These are phyloP conservation scores for Leccinum pachyderme DNA, from an alignment of 1,284 basidiomycete species.

Conservation along the genomic window DNA sequence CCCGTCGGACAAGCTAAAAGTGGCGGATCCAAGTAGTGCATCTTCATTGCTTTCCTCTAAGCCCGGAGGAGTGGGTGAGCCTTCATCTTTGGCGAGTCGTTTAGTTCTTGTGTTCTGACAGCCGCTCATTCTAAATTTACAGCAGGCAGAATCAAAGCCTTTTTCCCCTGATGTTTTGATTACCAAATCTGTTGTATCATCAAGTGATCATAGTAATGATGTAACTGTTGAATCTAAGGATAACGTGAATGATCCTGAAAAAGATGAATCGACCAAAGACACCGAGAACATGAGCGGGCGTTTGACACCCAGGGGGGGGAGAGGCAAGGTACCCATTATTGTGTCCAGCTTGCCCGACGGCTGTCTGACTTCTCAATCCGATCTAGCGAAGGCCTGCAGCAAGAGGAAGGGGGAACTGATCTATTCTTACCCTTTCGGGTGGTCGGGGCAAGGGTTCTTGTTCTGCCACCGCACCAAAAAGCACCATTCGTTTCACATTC, in stretches of 20 bases:
- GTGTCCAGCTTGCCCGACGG: not conserved
- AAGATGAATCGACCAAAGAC: slow-evolving; percentile 28
- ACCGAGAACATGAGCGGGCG: slow-evolving; percentile 11
- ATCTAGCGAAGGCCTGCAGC: slow-evolving; percentile 7
- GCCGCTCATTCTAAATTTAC: slow-evolving; percentile 25
- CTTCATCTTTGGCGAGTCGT: slow-evolving; percentile 30
- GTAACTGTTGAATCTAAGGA: slow-evolving; percentile 20
- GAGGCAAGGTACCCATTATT: slow-evolving; percentile 15
- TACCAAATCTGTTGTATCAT: slow-evolving; percentile 29
- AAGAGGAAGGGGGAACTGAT: not conserved
- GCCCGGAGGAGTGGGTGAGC: slow-evolving; percentile 32
- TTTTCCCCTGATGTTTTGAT: slow-evolving; percentile 14
- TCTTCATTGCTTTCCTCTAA: not conserved
- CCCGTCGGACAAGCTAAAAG: slow-evolving; percentile 12
- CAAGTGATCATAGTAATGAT: slow-evolving; percentile 26
- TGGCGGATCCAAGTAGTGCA: not conserved
- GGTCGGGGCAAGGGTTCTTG: not conserved
- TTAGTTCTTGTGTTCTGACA: slow-evolving; percentile 26
- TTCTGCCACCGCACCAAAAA: slow-evolving; percentile 1
- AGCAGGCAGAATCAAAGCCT: slow-evolving; percentile 16
- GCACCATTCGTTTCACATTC: not conserved
- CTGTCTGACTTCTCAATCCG: slow-evolving; percentile 9
- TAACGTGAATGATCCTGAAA: slow-evolving; percentile 28
- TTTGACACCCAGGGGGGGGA: slow-evolving; percentile 18
- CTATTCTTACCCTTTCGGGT: not conserved